Conservation (phyloP, 1,139 yeast genomes). For the Diutina mesorugosa region DNA sequence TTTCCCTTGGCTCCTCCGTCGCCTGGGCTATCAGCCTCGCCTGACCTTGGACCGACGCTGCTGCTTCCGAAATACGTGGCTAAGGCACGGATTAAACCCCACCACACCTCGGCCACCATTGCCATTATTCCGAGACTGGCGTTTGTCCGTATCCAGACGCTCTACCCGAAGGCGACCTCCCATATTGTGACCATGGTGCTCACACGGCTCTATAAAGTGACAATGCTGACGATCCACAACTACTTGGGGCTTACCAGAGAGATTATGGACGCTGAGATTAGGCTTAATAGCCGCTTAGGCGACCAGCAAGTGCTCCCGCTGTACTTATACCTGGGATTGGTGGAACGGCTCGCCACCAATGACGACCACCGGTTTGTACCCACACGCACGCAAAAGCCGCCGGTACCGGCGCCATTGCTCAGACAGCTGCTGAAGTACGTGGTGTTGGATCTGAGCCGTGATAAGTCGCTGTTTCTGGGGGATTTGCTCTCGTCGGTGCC, state of each 20-base stretch:
- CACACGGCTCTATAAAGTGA: constrained; percentile 77
- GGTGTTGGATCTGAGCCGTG: constrained; percentile 39
- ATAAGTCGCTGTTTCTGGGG: constrained; percentile 60
- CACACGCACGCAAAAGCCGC: constrained; percentile 4
- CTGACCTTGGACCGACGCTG: background rate
- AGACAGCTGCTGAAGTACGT: constrained; percentile 44
- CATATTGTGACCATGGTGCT: constrained; percentile 90
- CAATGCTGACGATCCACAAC: constrained; percentile 79
- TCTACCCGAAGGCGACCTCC: constrained; percentile 82
- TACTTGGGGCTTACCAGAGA: constrained; percentile 80
- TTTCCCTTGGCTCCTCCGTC: constrained; percentile 22
- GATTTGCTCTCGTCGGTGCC: constrained; percentile 68
- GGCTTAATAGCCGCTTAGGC: constrained; percentile 34
- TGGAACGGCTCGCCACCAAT: constrained; percentile 12
- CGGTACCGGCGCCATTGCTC: constrained; percentile 6
- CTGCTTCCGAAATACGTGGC: constrained; percentile 3
- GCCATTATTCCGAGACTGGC: constrained; percentile 87
- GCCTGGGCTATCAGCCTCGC: constrained; percentile 10
- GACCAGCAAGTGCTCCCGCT: constrained; percentile 41
- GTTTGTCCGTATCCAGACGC: constrained; percentile 56
- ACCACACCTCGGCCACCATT: constrained; percentile 49
- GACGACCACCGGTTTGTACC: constrained; percentile 4
- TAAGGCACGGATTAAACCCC: constrained; percentile 44
- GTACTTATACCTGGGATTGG: constrained; percentile 46
- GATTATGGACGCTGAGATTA: constrained; percentile 63